A percentile compares a stretch with the other conserved stretches of the same genome.
These are phyloP conservation scores for Pichia sp. DNA, from an alignment of 1,139 yeast genomes.

Conservation along the genomic window DNA sequence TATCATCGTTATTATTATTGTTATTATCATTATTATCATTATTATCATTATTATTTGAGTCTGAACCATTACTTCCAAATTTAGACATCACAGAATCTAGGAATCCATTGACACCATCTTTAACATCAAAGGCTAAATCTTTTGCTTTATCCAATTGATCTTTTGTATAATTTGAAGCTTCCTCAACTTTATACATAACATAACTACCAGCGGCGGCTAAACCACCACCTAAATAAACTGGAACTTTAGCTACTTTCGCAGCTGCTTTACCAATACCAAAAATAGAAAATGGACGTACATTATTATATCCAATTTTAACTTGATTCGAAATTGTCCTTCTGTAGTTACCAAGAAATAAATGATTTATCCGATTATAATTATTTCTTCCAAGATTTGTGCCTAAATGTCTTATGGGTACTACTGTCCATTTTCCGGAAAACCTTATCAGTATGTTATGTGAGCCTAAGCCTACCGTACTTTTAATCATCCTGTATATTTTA, in stretches of 20 bases:
- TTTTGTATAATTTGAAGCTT: conserved; percentile 65
- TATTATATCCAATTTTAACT: not conserved
- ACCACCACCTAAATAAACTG: conserved; percentile 84
- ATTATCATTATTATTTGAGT: conserved; percentile 21
- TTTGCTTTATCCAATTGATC: conserved; percentile 58
- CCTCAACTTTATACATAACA: conserved; percentile 84
- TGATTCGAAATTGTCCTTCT: conserved; percentile 6
- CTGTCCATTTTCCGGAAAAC: not conserved
- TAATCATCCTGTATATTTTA: too few species aligned
- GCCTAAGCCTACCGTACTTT: too few species aligned
- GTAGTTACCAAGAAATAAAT: not conserved
- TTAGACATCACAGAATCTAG: conserved; percentile 25
- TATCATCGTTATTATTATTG: conserved; percentile 21
- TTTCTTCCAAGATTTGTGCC: conserved; percentile 4
- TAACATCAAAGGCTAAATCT: conserved; percentile 44
- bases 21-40: conserved; percentile 16
- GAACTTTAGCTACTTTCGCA: conserved; percentile 53
- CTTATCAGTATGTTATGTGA: too few species aligned
- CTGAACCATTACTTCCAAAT: conserved; percentile 23
- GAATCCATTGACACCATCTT: conserved; percentile 41
- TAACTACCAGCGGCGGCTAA: conserved; percentile 93
- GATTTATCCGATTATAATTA: conserved; percentile 8
- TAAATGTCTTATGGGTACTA: conserved; percentile 2
- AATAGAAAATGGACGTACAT: conserved; percentile 27
- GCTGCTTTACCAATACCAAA: conserved; percentile 47